Evolutionary conservation across 768 basidiomycete species (phyloP), one percentile per base, ranked within the genome.

Genomic region (Boletellus ananiceps): DNA sequence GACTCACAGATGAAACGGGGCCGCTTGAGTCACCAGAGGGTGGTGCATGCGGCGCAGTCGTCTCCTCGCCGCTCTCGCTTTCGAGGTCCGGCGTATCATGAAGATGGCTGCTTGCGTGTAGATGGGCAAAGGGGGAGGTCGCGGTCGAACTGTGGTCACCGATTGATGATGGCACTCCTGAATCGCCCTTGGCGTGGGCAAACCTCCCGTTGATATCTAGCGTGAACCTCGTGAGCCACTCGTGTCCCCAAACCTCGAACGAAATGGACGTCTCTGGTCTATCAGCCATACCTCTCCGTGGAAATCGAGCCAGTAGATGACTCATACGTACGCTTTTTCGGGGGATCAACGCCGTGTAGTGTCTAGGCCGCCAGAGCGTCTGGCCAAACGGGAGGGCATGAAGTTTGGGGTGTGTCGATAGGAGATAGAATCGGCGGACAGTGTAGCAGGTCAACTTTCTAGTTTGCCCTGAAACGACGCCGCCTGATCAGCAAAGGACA

Each of bases 1-100:
- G 35, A 61, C 59, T 61, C 47, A 62, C 61, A 19, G 53, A 47
- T 36, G 49, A 14, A 39, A 44, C 7, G 31, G 11, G 29, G 1
- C 29, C 29, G 29, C 11, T 11, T 29, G 29, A 2, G 8, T 29
- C 29, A 8, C 29, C 29, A 8, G 29, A 29, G 8, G 29, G 27
- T 7, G 37, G 13, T 14, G 19, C 34, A 13, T 18, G 19, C 13
- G 9, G 29, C 29, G 14, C 7, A 5, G 37, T 2, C 32, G 41
- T 40, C 25, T 52, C 57, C 29, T 52, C 54, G 8, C 44, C 51
- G 5, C 44, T 54, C 32, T 60, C 68, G 34, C 44, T 52, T 16
- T 57, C 47, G 49, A 44, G 31, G 15, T 51, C 40, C 2, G 46
- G 52, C 3, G 51, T 18, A 35, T 35, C 27, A 15, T 34, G 27